phyloP scores from a whole-genome alignment of 371 early-diverging fungal genomes.

The Actinomortierella ambigua region DNA sequence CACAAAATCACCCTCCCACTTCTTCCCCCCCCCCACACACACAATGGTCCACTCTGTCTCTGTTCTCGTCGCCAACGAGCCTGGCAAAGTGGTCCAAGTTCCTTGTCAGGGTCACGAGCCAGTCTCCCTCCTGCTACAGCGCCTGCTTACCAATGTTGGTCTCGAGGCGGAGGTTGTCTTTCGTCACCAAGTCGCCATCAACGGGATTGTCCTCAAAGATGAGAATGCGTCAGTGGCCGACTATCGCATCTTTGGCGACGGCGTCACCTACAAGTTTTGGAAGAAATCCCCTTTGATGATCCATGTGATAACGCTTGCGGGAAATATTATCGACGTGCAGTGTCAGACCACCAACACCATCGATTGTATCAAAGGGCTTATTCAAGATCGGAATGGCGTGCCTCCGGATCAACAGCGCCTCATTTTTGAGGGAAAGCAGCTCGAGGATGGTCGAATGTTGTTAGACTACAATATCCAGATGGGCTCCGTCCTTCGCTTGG shows the following conservation, averaged over 20 bases:
- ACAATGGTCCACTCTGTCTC: too few relatives aligned
- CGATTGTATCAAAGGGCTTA: constrained; percentile 86
- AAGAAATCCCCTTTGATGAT: not conserved
- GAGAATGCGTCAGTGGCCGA: constrained; percentile 1
- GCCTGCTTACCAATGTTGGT: not conserved
- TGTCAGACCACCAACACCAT: constrained; percentile 61
- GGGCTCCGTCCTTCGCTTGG: constrained; percentile 96
- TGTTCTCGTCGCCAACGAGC: too few relatives aligned
- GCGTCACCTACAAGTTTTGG: constrained; percentile 7
- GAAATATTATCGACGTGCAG: constrained; percentile 55
- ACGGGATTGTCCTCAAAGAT: constrained; percentile 12
- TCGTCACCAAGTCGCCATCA: not conserved
- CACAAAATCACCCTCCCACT: too few relatives aligned
- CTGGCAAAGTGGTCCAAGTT: too few relatives aligned
- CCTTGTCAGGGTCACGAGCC: too few relatives aligned
- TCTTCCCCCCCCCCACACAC: too few relatives aligned
- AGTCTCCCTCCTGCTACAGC: not conserved
- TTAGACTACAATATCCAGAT: constrained; percentile 80
- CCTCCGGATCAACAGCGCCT: constrained; percentile 96
- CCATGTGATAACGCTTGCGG: constrained; percentile 4
- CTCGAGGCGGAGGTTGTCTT: not conserved
- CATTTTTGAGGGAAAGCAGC: constrained; percentile 95
- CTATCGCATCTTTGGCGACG: constrained; percentile 9
- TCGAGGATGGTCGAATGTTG: constrained; percentile 89
- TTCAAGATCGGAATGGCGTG: constrained; percentile 97